Evolutionary conservation across 2,329 filamentous ascomycete genomes (phyloP), one percentile per base, ranked within the genome.

Genomic region (Penicillium sp.): DNA sequence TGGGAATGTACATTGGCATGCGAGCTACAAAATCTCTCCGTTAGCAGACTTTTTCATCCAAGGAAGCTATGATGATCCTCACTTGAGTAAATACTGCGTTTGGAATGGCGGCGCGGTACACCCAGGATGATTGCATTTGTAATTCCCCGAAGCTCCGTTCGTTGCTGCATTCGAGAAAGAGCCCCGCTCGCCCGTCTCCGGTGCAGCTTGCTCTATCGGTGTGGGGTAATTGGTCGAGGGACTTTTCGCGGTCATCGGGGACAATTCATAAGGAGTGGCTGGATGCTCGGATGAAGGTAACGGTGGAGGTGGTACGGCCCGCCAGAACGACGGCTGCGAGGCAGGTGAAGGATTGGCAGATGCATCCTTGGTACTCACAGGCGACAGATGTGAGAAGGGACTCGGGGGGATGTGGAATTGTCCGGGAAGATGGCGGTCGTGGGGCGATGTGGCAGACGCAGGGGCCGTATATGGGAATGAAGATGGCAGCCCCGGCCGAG

Each of bases 21-120:
- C 23, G 70, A 72, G 47, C 68, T 71, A 35, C n/a, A n/a, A n/a
- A n/a, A 22, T 26, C 25, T 6, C 6, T 50, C 16, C 38, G 40
- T 38, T 36, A 42, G 32, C 2, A 26, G 6, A 6, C 20, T 17
- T 12, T 30, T 26, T 11, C 6, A 23, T 26, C 4, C 14, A 8
- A 8, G 1, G 13, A 8, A 4, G 2, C 3, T 28, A 9, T 3
- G 11, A 16, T 27, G 25, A 5, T 20, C 60, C 74, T 62, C 58
- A 80, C 76, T 79, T 80, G 16, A 82, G 60, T 2, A 82, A 63
- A 62, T 82, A 82, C 47, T 81, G 78, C 1, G 78, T 81, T 52
- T 79, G 76, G 42, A 82, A 82, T 0, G 77, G 74, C 3, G 67
- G 47, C 15, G 78, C 77, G 12, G 57, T 76, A 47, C 78, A 82